A percentile compares a stretch with the other conserved stretches of the same genome.
phyloP scores from a whole-genome alignment of 495 filamentous ascomycete species.

The Sordaria brevicollis region DNA sequence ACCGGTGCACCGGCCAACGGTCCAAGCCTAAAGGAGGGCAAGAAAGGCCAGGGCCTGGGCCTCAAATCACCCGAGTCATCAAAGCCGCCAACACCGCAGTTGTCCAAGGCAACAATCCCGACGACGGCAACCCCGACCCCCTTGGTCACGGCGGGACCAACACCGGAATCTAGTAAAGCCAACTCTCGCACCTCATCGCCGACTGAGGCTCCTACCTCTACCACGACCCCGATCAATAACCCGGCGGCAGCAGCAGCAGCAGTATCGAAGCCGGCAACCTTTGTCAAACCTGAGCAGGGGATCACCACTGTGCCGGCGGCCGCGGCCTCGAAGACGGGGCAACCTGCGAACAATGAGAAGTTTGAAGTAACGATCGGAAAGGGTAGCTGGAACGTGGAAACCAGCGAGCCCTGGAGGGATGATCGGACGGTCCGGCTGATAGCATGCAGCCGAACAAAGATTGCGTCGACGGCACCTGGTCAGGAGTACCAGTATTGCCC shows the following conservation, averaged over 20 bases:
- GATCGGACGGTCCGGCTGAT: conserved; percentile 3
- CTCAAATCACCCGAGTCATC: not conserved
- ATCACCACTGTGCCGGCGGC: not conserved
- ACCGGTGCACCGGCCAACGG: not conserved
- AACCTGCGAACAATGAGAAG: not conserved
- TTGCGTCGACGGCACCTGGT: not conserved
- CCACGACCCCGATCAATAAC: not conserved
- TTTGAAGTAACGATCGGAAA: not conserved
- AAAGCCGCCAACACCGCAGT: not conserved
- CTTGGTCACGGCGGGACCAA: not conserved
- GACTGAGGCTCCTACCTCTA: not conserved
- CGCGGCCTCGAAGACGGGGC: not conserved
- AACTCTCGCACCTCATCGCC: conserved; percentile 10
- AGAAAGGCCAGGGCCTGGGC: not conserved
- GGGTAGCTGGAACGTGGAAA: not conserved
- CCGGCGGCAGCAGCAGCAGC: no score
- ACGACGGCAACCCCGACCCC: not conserved
- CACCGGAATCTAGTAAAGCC: conserved; percentile 5
- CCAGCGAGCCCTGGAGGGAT: not conserved
- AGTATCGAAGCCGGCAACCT: conserved; percentile 1
- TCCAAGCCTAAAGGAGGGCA: not conserved
- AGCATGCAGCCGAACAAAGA: conserved; percentile 5
- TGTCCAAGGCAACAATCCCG: not conserved
- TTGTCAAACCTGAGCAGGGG: not conserved
- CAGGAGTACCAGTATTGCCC: not conserved